phyloP scores from a whole-genome alignment of 345 rosid genomes.

The Eucalyptus pauciflora region DNA sequence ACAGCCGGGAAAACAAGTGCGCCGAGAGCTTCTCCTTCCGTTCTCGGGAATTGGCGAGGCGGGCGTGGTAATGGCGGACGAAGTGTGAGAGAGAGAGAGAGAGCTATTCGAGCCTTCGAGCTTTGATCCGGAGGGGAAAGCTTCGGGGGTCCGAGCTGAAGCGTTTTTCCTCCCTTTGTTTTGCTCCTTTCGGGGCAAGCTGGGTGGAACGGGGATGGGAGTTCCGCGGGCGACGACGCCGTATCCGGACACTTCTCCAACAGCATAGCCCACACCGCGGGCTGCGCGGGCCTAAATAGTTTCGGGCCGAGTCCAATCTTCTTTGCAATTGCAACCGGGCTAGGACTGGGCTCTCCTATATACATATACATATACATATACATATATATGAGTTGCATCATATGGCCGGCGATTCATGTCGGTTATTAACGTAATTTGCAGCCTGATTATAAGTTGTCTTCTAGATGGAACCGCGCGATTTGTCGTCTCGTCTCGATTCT shows the following conservation, averaged over 20 bases:
- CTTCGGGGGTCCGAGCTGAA: background rate
- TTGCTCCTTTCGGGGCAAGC: background rate
- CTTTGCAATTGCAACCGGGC: background rate
- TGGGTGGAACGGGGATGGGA: background rate
- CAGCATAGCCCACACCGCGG: background rate
- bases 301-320: background rate
- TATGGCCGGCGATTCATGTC: background rate
- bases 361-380: no score
- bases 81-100: background rate
- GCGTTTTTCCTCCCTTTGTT: background rate
- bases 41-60: background rate
- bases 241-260: background rate
- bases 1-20: background rate
- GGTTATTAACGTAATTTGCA: background rate
- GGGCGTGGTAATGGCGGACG: background rate
- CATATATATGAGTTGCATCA: background rate
- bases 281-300: background rate
- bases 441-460: background rate
- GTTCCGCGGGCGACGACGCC: background rate
- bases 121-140: background rate
- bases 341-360: no score
- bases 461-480: background rate
- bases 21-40: background rate
- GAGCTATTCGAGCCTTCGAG: background rate
- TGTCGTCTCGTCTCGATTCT: background rate